Conservation (phyloP, 2,329 filamentous ascomycete species). For the Colletotrichum sp. region DNA sequence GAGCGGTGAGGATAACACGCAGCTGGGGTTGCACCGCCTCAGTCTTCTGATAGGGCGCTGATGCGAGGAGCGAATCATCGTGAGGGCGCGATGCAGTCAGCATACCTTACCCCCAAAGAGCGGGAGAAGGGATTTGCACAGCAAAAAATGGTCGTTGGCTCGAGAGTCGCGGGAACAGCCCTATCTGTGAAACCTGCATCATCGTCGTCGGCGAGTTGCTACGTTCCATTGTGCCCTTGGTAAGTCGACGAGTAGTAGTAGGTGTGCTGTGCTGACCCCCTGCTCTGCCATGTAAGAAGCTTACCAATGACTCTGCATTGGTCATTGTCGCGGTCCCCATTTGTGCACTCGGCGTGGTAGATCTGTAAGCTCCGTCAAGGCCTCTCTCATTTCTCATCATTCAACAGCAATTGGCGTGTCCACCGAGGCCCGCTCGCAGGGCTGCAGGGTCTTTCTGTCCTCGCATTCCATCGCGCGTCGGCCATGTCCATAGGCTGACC, state of each 20-base stretch:
- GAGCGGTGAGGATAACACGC: constrained; percentile 14
- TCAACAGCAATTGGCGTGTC: not conserved
- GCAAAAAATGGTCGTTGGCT: not conserved
- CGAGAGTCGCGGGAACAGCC: not conserved
- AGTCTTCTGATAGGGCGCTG: not conserved
- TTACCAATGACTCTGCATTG: not conserved
- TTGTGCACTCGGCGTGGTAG: not conserved
- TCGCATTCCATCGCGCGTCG: not conserved
- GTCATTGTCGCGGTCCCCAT: not conserved
- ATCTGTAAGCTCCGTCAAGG: not conserved
- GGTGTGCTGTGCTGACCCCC: not conserved
- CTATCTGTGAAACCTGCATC: constrained; percentile 10
- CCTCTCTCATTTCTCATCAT: not conserved
- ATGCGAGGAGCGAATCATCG: not conserved
- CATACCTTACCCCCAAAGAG: not conserved
- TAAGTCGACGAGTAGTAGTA: not conserved
- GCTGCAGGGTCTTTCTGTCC: not conserved
- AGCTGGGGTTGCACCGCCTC: constrained; percentile 2
- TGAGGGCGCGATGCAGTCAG: not conserved
- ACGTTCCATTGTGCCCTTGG: constrained; percentile 9
- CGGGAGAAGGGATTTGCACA: not conserved
- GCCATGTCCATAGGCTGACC: constrained; percentile 3
- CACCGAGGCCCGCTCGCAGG: constrained; percentile 1
- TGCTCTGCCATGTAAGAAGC: not conserved
- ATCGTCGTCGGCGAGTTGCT: not conserved